A percentile compares a stretch with the other conserved stretches of the same genome.
Evolutionary conservation across 2,329 filamentous ascomycete genomes (phyloP).

Genomic region (Penicillium sp.): DNA sequence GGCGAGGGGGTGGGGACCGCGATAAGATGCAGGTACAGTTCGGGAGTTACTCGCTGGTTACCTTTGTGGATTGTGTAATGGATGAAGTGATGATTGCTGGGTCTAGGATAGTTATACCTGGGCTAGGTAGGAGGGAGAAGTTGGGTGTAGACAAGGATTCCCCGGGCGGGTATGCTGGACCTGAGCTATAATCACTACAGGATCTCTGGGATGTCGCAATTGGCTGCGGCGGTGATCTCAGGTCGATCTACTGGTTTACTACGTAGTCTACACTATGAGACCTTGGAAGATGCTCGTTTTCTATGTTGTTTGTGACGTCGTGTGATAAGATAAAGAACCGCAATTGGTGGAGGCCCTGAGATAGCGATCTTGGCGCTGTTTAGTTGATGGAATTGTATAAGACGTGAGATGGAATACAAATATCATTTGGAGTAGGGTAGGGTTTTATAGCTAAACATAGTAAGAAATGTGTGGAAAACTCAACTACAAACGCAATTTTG

Average conservation of each 20-base stretch:
- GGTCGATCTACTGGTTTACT: background rate
- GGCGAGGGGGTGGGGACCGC: conserved; percentile 1
- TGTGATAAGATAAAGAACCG: conserved; percentile 28
- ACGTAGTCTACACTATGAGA: too few relatives aligned
- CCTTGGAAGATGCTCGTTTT: background rate
- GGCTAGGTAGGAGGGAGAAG: background rate
- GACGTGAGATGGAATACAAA: background rate
- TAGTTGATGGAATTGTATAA: background rate
- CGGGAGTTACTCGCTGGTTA: background rate
- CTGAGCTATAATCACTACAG: too few relatives aligned
- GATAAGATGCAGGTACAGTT: conserved; percentile 21
- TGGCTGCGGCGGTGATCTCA: background rate
- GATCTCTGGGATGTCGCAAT: too few relatives aligned
- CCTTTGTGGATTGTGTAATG: background rate
- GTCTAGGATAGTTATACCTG: background rate
- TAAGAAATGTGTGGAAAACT: background rate
- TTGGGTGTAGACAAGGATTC: background rate
- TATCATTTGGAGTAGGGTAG: background rate
- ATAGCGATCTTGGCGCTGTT: conserved; percentile 21
- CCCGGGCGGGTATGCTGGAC: too few relatives aligned
- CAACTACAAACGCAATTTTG: background rate
- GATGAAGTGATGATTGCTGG: background rate
- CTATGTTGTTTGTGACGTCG: conserved; percentile 10
- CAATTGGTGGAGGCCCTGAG: conserved; percentile 25
- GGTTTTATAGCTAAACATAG: background rate